Conservation (phyloP, 306 rosid genomes). For the Prosopis cineraria region DNA sequence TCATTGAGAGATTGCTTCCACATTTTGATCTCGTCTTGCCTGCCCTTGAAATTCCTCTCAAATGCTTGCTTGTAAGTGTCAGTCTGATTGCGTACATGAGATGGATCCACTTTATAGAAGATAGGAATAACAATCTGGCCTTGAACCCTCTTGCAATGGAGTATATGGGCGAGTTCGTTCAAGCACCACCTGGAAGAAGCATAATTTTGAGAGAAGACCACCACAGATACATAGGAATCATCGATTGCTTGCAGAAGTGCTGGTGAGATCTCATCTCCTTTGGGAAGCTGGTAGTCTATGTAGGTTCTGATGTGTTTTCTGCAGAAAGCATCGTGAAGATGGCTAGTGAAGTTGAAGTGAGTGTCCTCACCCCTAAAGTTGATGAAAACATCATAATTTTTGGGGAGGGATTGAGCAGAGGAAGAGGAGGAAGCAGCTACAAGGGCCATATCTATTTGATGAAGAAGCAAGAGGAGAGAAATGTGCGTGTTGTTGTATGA, state of each 20-base stretch:
- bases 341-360: neutral
- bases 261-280: neutral
- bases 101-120: neutral
- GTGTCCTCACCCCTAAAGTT: neutral
- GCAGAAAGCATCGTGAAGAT: neutral
- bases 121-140: neutral
- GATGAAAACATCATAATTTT: neutral
- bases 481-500: too few species aligned
- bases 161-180: neutral
- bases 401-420: neutral
- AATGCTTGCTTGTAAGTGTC: neutral
- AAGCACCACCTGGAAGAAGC: neutral
- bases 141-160: neutral
- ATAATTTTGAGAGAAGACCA: neutral
- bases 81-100: neutral
- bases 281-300: neutral
- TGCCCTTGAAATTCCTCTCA: too few species aligned
- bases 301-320: neutral
- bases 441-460: neutral
- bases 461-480: too few species aligned
- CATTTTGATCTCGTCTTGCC: neutral
- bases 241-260: neutral
- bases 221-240: neutral
- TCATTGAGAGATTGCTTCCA: neutral
- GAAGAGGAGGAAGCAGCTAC: neutral